Conservation (phyloP, 2,329 filamentous ascomycete genomes). For the Pseudogymnoascus sp. region DNA sequence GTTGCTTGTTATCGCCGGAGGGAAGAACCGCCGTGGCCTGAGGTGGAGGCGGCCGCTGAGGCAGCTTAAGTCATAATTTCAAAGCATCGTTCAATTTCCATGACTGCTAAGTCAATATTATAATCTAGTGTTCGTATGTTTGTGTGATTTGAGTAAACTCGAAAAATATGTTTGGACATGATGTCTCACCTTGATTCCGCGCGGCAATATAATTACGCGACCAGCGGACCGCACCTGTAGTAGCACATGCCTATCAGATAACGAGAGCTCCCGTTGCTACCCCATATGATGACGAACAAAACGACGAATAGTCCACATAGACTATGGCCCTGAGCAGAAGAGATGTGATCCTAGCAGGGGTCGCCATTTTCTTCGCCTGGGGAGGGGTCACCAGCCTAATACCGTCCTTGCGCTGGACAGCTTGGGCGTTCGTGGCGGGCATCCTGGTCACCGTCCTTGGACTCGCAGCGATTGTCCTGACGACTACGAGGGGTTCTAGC, state of each 20-base stretch:
- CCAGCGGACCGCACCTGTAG: slow-evolving; percentile 5
- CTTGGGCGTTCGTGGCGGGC: slow-evolving; percentile 75
- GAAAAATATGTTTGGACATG: not conserved
- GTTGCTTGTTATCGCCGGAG: slow-evolving; percentile 80
- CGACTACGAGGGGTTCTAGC: slow-evolving; percentile 51
- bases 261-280: slow-evolving; percentile 12
- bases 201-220: slow-evolving; percentile 11
- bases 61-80: not conserved
- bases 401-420: slow-evolving; percentile 74
- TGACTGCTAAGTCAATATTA: not conserved
- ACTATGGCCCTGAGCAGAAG: slow-evolving; percentile 66
- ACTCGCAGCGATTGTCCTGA: slow-evolving; percentile 52
- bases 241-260: slow-evolving; percentile 9
- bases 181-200: not conserved
- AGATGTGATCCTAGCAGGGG: slow-evolving; percentile 62
- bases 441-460: slow-evolving; percentile 48
- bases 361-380: slow-evolving; percentile 78
- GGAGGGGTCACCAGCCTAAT: slow-evolving; percentile 77
- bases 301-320: slow-evolving; percentile 25
- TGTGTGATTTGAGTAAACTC: not conserved
- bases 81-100: not conserved
- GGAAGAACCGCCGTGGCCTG: slow-evolving; percentile 56
- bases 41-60: slow-evolving; percentile 47
- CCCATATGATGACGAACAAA: slow-evolving; percentile 28
- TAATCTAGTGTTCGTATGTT: not conserved